phyloP scores from a whole-genome alignment of 2,329 filamentous ascomycete genomes.

The Ustulina deusta region DNA sequence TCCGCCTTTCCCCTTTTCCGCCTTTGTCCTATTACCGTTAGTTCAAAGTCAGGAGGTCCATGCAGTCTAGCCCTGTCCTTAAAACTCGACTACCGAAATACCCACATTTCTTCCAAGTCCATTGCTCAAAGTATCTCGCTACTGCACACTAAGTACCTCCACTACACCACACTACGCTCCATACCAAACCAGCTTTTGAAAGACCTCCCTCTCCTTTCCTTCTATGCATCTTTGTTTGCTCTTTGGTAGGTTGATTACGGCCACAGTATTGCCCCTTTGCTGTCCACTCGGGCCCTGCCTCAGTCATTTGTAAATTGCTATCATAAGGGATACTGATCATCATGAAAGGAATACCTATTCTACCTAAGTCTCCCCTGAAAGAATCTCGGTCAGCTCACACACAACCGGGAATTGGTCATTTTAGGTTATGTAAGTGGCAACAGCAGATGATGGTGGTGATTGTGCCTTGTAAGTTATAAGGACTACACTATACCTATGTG shows the following conservation, averaged over 20 bases:
- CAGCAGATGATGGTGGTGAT: background rate
- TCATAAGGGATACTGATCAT: slow-evolving; percentile 1
- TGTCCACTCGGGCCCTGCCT: background rate
- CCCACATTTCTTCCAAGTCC: slow-evolving; percentile 28
- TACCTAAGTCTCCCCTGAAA: background rate
- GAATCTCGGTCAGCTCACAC: background rate
- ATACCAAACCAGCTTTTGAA: slow-evolving; percentile 2
- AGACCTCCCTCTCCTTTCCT: background rate
- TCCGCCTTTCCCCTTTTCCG: slow-evolving; percentile 29
- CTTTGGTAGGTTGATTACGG: slow-evolving; percentile 19
- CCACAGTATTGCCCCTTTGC: slow-evolving; percentile 11
- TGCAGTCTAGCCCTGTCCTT: slow-evolving; percentile 34
- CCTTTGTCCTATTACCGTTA: slow-evolving; percentile 25
- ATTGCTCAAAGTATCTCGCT: background rate
- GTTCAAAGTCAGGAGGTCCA: slow-evolving; percentile 22
- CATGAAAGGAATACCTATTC: background rate
- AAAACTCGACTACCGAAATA: slow-evolving; percentile 39
- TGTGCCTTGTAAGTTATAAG: too few species aligned
- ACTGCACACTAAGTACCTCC: too few species aligned
- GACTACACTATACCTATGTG: too few species aligned
- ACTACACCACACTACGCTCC: background rate
- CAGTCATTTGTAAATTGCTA: background rate
- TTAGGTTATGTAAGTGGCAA: background rate
- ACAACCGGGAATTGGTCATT: background rate
- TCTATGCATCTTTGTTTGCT: background rate